Evolutionary conservation across 2,329 filamentous ascomycete species (phyloP).

Genomic region (Fusarium beomiforme): DNA sequence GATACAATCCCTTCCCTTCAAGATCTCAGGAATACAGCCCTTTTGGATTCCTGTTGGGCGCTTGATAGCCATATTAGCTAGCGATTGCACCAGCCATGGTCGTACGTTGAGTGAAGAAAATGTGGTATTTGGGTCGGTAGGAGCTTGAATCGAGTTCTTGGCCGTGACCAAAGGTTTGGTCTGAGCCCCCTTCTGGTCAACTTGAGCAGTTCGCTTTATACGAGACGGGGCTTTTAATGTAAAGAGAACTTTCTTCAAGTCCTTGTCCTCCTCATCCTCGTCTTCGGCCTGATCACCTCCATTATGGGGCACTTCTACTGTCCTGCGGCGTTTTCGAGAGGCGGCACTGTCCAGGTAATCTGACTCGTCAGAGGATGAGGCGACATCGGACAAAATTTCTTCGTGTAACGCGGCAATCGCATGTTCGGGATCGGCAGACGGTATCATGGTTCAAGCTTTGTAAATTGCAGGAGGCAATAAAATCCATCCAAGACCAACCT

Average conservation of each 20-base stretch:
- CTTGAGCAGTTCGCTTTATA: slow-evolving; percentile 54
- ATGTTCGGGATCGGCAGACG: slow-evolving; percentile 31
- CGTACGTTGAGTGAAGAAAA: slow-evolving; percentile 79
- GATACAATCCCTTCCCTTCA: slow-evolving; percentile 92
- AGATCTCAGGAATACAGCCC: slow-evolving; percentile 89
- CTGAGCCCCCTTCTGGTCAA: slow-evolving; percentile 31
- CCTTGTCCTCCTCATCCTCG: slow-evolving; percentile 46
- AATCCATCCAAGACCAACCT: slow-evolving; percentile 24
- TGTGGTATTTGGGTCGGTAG: slow-evolving; percentile 66
- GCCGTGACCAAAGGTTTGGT: slow-evolving; percentile 33
- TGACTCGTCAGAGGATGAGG: slow-evolving; percentile 53
- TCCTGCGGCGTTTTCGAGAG: slow-evolving; percentile 59
- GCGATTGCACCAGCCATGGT: slow-evolving; percentile 88
- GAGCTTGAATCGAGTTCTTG: slow-evolving; percentile 57
- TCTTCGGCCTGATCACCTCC: slow-evolving; percentile 41
- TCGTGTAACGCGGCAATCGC: slow-evolving; percentile 31
- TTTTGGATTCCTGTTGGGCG: slow-evolving; percentile 93
- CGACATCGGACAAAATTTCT: slow-evolving; percentile 19
- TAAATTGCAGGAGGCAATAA: slow-evolving; percentile 37
- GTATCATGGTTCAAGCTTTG: slow-evolving; percentile 35
- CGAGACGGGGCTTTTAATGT: slow-evolving; percentile 64
- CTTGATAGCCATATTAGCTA: slow-evolving; percentile 81
- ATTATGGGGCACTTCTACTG: slow-evolving; percentile 43
- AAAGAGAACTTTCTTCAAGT: slow-evolving; percentile 49
- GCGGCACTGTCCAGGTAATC: slow-evolving; percentile 59